Percentiles rank a stretch among this genome's conserved stretches.
Evolutionary conservation across 1,284 basidiomycete species (phyloP).

Genomic region (Ceratobasidium papillatum): DNA sequence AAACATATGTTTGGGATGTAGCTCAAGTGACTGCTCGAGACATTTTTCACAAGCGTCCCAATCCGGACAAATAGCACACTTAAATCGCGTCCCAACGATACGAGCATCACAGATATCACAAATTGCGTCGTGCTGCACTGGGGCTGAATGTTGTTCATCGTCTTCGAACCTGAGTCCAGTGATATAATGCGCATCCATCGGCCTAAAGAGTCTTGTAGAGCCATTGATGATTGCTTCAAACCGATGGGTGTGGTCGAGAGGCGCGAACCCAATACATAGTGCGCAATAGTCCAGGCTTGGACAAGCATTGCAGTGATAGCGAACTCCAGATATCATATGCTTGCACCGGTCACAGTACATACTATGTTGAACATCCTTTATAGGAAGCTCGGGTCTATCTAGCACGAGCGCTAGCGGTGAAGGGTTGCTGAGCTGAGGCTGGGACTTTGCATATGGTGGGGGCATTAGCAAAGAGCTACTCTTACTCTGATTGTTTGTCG

Average conservation of each 20-base stretch:
- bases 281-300: conserved; percentile 18
- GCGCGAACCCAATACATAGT: conserved; percentile 28
- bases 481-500: not conserved
- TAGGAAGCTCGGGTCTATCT: conserved; percentile 3
- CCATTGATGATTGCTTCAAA: conserved; percentile 31
- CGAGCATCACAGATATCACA: conserved; percentile 18
- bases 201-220: not conserved
- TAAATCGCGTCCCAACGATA: conserved; percentile 22
- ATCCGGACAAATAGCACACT: conserved; percentile 27
- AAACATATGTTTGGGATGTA: conserved; percentile 29
- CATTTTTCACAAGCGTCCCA: conserved; percentile 30
- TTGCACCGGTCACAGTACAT: conserved; percentile 23
- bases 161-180: not conserved
- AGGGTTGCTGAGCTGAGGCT: not conserved
- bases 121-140: not conserved
- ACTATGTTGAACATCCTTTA: not conserved
- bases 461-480: not conserved
- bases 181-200: conserved; percentile 1
- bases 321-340: conserved; percentile 16
- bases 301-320: conserved; percentile 19
- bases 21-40: not conserved
- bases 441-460: not conserved
- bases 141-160: not conserved
- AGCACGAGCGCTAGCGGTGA: not conserved
- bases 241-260: conserved; percentile 19